A percentile compares a stretch with the other conserved stretches of the same genome.
phyloP scores from a whole-genome alignment of 306 rosid genomes.

The Mimosa pudica region DNA sequence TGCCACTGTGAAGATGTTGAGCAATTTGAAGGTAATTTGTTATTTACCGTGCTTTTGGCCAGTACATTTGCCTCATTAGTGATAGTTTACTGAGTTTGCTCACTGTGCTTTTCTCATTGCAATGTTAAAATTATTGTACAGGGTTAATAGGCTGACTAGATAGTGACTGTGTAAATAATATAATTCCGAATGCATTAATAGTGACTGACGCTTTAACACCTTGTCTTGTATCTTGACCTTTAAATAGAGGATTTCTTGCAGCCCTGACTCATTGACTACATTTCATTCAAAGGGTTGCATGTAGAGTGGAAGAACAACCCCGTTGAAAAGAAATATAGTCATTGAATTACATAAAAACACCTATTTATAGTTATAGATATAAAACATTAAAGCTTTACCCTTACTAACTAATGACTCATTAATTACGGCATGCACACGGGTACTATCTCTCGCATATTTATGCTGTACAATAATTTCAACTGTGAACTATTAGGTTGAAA shows the following conservation, averaged over 20 bases:
- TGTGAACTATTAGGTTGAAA: neutral
- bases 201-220: neutral
- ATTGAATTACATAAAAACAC: neutral
- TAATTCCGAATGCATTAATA: neutral
- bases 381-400: neutral
- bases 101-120: slow-evolving; percentile 20
- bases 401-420: neutral
- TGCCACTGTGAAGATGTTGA: slow-evolving; percentile 99
- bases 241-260: neutral
- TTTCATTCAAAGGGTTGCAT: neutral
- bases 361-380: neutral
- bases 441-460: neutral
- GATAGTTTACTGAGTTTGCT: slow-evolving; percentile 28
- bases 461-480: neutral
- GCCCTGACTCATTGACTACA: neutral
- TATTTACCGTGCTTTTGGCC: slow-evolving; percentile 24
- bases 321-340: neutral
- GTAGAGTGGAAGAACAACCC: neutral
- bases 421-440: neutral
- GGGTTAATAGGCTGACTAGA: neutral
- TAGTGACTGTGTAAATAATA: neutral
- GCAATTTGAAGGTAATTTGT: slow-evolving; percentile 90
- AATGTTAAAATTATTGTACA: neutral
- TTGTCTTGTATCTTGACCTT: neutral
- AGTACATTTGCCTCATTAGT: slow-evolving; percentile 20